Evolutionary conservation across 768 basidiomycete species (phyloP), one percentile per base, ranked within the genome.

Genomic region (Macrolepiota dolichaula): DNA sequence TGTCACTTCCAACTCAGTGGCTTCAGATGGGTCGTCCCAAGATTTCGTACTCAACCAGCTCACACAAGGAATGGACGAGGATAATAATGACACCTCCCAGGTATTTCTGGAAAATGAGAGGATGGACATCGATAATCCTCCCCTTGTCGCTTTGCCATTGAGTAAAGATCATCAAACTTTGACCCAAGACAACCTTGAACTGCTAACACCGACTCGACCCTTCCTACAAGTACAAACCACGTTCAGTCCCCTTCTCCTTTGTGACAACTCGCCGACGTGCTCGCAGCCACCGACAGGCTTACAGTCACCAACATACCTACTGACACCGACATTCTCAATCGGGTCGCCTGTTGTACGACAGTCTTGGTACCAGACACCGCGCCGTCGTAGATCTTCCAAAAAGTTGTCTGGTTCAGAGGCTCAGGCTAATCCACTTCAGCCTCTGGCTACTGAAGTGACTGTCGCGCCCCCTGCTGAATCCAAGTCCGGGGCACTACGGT

Each of bases 41-140:
- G 72, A 71, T 37, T 77, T 70, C 11, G 81, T 85, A 22, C 80
- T 81, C 63, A 71, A 72, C 32, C 79, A 83, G n/a, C 72, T 85
- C 35, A 82, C 82, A 0, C 81, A 81, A 66, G 73, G 70, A 36
- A 58, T 70, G 46, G 70, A 71, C 13, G 51, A 63, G 10, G 65
- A 68, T 13, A 64, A 66, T 12, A 60, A 57, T 3, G 57, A 53
- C 27, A 46, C 19, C 42, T 38, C 53, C n/a, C 51, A 42, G 24
- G 55, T 36, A 15, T 55, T 50, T 9, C n/a, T 22, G 19, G 61
- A 62, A 29, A 42, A 29, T 6, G 46, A 40, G 35, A 49, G 40
- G 49, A n/a, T 25, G 51, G 51, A 52, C n/a, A 42, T 46, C n/a
- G 38, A 62, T 19, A 35, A 37, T 17, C 40, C 50, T 37, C 10